Conservation (phyloP, 1,284 basidiomycete species). For the Ustilago vetiveriae region DNA sequence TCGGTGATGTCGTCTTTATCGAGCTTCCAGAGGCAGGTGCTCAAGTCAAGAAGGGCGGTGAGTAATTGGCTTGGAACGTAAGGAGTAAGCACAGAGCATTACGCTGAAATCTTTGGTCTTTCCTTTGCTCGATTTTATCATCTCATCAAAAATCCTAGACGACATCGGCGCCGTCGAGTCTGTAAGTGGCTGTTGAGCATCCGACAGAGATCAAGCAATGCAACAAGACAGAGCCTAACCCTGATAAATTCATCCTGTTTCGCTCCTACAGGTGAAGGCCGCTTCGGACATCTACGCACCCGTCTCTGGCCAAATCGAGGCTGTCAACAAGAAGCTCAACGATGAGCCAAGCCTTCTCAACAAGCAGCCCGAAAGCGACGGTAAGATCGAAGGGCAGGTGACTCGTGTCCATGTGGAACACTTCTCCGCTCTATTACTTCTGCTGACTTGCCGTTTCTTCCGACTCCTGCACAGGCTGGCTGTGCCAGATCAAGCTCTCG, state of each 20-base stretch:
- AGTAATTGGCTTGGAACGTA: conserved; percentile 41
- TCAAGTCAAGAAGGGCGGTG: conserved; percentile 81
- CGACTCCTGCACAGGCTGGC: conserved; percentile 77
- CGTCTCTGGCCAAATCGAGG: conserved; percentile 82
- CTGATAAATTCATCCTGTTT: no score
- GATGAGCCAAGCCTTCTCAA: conserved; percentile 84
- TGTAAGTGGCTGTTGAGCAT: no score
- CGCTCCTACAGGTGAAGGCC: conserved; percentile 76
- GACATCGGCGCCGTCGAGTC: conserved; percentile 95
- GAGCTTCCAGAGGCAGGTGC: conserved; percentile 83
- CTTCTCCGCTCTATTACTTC: no score
- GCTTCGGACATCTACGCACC: conserved; percentile 97
- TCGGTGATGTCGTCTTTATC: conserved; percentile 98
- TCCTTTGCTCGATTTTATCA: background rate
- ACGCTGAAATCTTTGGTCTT: background rate
- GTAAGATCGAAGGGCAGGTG: no score
- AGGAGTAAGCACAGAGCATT: background rate
- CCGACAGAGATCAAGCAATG: no score
- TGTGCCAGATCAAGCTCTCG: conserved; percentile 89
- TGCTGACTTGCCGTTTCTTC: background rate
- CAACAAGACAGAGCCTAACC: no score
- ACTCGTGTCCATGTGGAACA: no score
- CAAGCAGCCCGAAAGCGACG: conserved; percentile 85
- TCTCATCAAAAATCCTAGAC: conserved; percentile 71
- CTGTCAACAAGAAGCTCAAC: conserved; percentile 80